Base-by-base conservation (phyloP, 148 eudicot genomes). In the Cornus suecica region DNA sequence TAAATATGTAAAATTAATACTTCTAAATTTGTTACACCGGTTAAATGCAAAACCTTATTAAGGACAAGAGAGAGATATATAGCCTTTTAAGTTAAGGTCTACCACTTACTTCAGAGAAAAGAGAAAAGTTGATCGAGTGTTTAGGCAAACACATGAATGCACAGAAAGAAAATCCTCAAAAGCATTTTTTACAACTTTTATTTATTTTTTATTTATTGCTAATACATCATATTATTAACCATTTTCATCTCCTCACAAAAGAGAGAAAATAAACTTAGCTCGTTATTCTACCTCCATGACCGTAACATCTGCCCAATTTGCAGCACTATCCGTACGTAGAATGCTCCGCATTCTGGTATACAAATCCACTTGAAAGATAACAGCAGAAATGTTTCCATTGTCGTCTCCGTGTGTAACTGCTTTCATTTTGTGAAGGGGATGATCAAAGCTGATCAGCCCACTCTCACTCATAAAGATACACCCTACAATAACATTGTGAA, bases 311-410 rank as follows among this genome's bases (percentile, higher is more conserved):
- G 83, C 76, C 84, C 88, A 86, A 68, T 83, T 83, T 9, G 82
- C 76, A 24, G 73, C 82, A 66, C 86, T 83, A 8, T 84, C 84
- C 0, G n/a, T 72, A 1, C 86, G 80, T 0, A 82, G 84, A 37
- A 86, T 80, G 71, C 84, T 86, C 52, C 30, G 56, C 45, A 86
- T 76, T 83, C 84, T 80, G 2, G 88, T 80, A 65, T 60, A 70
- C 71, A 83, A 74, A 48, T 83, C 86, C 80, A 80, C 86, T n/a
- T 83, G 84, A 75, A 83, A 83, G 11, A 86, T 73, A 26, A 83
- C 78, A 3, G 82, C 82, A 41, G 34, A 37, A 10, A 83, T 48
- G 10, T 77, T 80, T 66, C 88, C 86, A 29, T 83, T 76, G 27
- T 70, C 72, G 30, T 83, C 86, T 51, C 78, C 78, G 5, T 76